Evolutionary conservation across 495 filamentous ascomycete species (phyloP).

Genomic region (Geoglossum glabrum): DNA sequence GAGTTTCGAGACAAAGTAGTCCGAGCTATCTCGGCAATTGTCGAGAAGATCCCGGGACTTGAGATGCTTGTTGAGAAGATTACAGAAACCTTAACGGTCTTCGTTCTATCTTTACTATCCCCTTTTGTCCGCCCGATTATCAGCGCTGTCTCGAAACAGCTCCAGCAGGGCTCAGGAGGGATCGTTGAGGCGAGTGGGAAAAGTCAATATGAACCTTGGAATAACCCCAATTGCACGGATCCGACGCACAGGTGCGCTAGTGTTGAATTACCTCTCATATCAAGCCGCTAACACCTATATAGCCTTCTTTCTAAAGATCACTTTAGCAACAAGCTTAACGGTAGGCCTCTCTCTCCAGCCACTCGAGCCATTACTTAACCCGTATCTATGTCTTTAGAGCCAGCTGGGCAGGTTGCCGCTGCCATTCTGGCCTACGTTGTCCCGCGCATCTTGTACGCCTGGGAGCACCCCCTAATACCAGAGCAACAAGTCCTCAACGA

Average conservation of each 20-base stretch:
- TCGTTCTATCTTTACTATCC: slow-evolving; percentile 72
- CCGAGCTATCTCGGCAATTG: slow-evolving; percentile 55
- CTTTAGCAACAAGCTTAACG: slow-evolving; percentile 9
- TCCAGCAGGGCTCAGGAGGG: slow-evolving; percentile 65
- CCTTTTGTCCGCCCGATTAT: slow-evolving; percentile 86
- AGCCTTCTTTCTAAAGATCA: slow-evolving; percentile 86
- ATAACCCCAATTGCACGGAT: slow-evolving; percentile 62
- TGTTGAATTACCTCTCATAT: neutral
- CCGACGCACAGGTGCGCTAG: slow-evolving; percentile 52
- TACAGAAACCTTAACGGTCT: slow-evolving; percentile 73
- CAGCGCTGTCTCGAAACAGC: slow-evolving; percentile 54
- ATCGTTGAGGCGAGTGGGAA: slow-evolving; percentile 64
- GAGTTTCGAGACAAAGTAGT: slow-evolving; percentile 88
- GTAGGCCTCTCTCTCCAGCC: neutral
- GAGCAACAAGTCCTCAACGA: slow-evolving; percentile 6
- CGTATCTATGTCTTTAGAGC: neutral
- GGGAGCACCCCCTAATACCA: slow-evolving; percentile 5
- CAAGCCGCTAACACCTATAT: neutral
- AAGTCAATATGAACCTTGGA: slow-evolving; percentile 84
- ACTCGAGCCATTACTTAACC: neutral
- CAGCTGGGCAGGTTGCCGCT: slow-evolving; percentile 6
- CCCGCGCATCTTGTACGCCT: slow-evolving; percentile 6
- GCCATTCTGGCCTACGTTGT: slow-evolving; percentile 6
- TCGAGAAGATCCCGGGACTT: slow-evolving; percentile 82
- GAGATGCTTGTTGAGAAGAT: slow-evolving; percentile 76